Base-by-base conservation (phyloP, 768 basidiomycete genomes). In the Hericium coralloides region DNA sequence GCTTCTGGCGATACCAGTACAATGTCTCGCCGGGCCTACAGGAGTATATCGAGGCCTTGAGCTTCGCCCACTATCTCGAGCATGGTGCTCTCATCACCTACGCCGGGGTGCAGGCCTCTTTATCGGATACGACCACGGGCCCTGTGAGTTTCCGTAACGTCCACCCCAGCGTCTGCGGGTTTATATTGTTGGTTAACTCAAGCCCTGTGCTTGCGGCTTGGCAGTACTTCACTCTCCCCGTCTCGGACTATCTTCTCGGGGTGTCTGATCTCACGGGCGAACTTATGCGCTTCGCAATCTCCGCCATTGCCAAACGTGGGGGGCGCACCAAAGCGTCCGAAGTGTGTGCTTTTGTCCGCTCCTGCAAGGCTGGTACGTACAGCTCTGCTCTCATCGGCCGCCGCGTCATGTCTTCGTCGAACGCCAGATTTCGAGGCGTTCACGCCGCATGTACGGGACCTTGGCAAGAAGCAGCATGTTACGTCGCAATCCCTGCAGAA, bases 261-360 rank as follows among this genome's bases (percentile, higher is more conserved):
- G 72, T 98, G 26, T 90, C 92, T 7, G 97, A 99, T 70, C 78
- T 99, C 20, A 97, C 93, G 0, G 97, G 97, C 47, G 97, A 99
- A 71, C 81, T 98, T 23, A 98, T 98, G 97, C 81, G 95, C 37
- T 88, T 87, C 60, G 93, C 92, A 12, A 95, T 98, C 58, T 89
- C 92, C 49, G 82, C 88, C 49, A 82, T 93, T 43, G 73, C 82
- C 2, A 79, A 77, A 15, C 80, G 79, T 49, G 86, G 86, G 2
- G 87, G 86, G 3, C 80, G 82, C 12, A 70, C 73, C 57, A 82
- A 78, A 64, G 87, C 88, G 1, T 73, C 70, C 18, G 74, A 83
- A 59, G 78, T 89, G 6, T 86, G 87, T 64, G 71, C 72, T 15
- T 89, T 92, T 65, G 88, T 93, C 17, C 73, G 89, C 57, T 73